Conservation (phyloP, 1,284 basidiomycete species). For the Ceratobasidium sp. region DNA sequence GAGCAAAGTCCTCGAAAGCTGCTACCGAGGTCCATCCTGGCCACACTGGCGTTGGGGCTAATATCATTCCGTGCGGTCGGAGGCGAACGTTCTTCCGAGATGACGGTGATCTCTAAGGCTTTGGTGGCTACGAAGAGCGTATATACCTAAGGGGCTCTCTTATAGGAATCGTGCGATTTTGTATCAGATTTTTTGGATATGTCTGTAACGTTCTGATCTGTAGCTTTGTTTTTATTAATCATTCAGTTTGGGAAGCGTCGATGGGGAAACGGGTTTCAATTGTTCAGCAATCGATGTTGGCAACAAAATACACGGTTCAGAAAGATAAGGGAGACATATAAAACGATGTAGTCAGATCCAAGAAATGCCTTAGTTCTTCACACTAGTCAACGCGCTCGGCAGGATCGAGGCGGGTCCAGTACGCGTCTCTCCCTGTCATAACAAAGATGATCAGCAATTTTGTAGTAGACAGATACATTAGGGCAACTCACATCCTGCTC, state of each 20-base stretch:
- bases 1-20: conserved; percentile 12
- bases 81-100: conserved; percentile 1
- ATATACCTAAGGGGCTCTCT: background rate
- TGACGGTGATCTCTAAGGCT: conserved; percentile 24
- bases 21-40: conserved; percentile 7
- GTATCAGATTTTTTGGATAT: background rate
- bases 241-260: background rate
- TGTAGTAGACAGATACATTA: background rate
- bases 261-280: background rate
- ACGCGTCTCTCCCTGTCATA: conserved; percentile 22
- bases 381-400: conserved; percentile 30
- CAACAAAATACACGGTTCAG: conserved; percentile 10
- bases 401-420: conserved; percentile 35
- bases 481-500: conserved; percentile 29
- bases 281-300: background rate
- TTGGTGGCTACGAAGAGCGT: conserved; percentile 11
- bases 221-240: conserved; percentile 14
- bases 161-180: background rate
- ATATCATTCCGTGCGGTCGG: conserved; percentile 23
- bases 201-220: background rate
- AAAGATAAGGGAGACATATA: background rate
- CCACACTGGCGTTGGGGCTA: conserved; percentile 21
- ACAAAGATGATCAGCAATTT: background rate
- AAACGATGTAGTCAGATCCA: background rate
- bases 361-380: conserved; percentile 1